These are phyloP conservation scores for Epipyxis sp. DNA, from an alignment of 108 stramenopile species.

Conservation along the genomic window DNA sequence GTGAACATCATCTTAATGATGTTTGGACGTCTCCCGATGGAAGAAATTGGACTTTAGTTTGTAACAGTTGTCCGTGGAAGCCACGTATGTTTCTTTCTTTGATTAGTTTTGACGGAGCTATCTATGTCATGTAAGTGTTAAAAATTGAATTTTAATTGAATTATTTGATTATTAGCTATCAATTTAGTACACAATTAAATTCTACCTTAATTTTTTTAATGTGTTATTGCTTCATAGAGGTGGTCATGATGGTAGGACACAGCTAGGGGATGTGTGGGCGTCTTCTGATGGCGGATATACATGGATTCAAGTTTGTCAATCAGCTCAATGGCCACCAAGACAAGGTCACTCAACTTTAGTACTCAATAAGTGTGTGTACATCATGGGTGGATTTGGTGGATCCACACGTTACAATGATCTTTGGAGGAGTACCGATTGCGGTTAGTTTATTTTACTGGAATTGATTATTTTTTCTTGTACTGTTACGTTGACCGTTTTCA, in stretches of 20 bases:
- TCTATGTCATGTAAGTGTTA: constrained; percentile 24
- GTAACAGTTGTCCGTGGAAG: constrained; percentile 27
- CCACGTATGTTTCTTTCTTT: constrained; percentile 46
- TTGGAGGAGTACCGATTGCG: constrained; percentile 44
- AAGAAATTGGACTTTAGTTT: constrained; percentile 38
- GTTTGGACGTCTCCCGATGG: constrained; percentile 38
- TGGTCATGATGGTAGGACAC: constrained; percentile 13
- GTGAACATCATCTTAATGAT: constrained; percentile 39
- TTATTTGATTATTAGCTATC: too few species aligned
- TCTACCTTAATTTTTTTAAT: not conserved
- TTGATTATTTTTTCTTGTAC: too few species aligned
- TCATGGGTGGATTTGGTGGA: constrained; percentile 42
- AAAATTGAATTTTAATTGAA: not conserved
- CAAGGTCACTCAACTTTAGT: constrained; percentile 1
- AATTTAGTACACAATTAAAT: too few species aligned
- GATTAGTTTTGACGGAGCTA: constrained; percentile 27
- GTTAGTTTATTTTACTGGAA: too few species aligned
- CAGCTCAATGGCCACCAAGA: not conserved
- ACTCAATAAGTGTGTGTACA: constrained; percentile 21
- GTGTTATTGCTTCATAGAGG: constrained; percentile 8
- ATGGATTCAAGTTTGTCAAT: not conserved
- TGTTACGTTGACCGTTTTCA: constrained; percentile 25
- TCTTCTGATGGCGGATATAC: not conserved
- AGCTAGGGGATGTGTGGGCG: constrained; percentile 2
- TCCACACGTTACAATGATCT: constrained; percentile 32